phyloP scores from a whole-genome alignment of 345 rosid genomes.

The Sapria himalayana region DNA sequence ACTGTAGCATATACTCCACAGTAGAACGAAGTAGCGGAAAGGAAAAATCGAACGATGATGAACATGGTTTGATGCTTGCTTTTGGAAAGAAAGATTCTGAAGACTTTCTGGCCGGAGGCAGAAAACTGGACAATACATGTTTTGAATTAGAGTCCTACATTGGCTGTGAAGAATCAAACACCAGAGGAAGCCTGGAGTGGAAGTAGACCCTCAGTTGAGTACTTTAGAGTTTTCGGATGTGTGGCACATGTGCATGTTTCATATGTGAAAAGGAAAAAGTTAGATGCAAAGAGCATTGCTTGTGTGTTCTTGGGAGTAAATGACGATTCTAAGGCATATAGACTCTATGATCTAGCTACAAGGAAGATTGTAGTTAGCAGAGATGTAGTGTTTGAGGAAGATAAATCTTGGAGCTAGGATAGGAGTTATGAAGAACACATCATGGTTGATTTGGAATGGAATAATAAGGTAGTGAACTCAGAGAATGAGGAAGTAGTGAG shows the following conservation, averaged over 20 bases:
- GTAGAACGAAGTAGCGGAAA: conserved; percentile 2
- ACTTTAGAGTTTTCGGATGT: background rate
- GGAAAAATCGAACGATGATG: background rate
- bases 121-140: too few species aligned
- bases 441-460: background rate
- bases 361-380: conserved; percentile 1
- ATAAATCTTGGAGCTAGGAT: background rate
- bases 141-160: background rate
- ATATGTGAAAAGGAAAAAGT: background rate
- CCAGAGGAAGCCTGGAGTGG: background rate
- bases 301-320: conserved; percentile 4
- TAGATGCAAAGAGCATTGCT: background rate
- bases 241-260: background rate
- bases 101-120: background rate
- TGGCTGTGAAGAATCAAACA: background rate
- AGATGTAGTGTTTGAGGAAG: too few species aligned
- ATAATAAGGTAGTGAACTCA: background rate
- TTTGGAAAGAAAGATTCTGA: background rate
- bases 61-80: background rate
- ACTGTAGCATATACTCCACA: conserved; percentile 1
- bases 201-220: background rate
- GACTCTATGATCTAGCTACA: conserved; percentile 1
- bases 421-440: background rate
- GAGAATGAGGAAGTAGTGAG: background rate
- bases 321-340: conserved; percentile 5